Percentiles rank a stretch among this genome's conserved stretches.
These are phyloP conservation scores for Lichtheimia corymbifera DNA, from an alignment of 371 early-diverging fungal species.

Conservation along the genomic window DNA sequence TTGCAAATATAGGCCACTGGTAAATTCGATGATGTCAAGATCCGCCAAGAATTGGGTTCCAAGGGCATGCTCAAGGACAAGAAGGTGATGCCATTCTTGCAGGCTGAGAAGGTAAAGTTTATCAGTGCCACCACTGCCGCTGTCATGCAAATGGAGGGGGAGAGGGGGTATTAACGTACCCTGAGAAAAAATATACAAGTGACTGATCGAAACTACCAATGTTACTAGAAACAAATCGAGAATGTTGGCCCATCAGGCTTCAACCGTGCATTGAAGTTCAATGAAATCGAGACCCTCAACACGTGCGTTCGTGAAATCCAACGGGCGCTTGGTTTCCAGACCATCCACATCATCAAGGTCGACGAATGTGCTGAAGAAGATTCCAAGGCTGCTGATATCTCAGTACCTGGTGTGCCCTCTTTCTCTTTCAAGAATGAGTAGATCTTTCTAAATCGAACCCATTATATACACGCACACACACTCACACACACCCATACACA, in stretches of 20 bases:
- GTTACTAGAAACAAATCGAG: slow-evolving; percentile 67
- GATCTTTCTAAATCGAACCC: not conserved
- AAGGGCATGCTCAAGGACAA: slow-evolving; percentile 89
- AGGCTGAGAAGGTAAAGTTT: slow-evolving; percentile 52
- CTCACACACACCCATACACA: no score
- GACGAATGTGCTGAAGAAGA: slow-evolving; percentile 52
- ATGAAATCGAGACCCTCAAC: slow-evolving; percentile 73
- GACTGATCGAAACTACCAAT: no score
- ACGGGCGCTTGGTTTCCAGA: slow-evolving; percentile 45
- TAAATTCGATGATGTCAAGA: slow-evolving; percentile 71
- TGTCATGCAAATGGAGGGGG: not conserved
- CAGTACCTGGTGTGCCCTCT: slow-evolving; percentile 72
- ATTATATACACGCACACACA: no score
- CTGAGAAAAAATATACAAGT: no score
- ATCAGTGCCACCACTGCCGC: no score
- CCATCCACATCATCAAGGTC: slow-evolving; percentile 41
- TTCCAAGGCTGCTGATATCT: slow-evolving; percentile 54
- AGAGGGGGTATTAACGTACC: not conserved
- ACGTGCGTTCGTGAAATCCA: slow-evolving; percentile 56
- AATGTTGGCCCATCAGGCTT: slow-evolving; percentile 74
- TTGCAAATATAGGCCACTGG: slow-evolving; percentile 33
- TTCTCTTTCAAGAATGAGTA: slow-evolving; percentile 54
- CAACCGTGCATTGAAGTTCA: slow-evolving; percentile 77
- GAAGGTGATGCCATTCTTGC: slow-evolving; percentile 92
- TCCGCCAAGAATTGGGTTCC: slow-evolving; percentile 68